Base-by-base conservation (phyloP, 352 stramenopile genomes). In the Phytophthora palmivora region DNA sequence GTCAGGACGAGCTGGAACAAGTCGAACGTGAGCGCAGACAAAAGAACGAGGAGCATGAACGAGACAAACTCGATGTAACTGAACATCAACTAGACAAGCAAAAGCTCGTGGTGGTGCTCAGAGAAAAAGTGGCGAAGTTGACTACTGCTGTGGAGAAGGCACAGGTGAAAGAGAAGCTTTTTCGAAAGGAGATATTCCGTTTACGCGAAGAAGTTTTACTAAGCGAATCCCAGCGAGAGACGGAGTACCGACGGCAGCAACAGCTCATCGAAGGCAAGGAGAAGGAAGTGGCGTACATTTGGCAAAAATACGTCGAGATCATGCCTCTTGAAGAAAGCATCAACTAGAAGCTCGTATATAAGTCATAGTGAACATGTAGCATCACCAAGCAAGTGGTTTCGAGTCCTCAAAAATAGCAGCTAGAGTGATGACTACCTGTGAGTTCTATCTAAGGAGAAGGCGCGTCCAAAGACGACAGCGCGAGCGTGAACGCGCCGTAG, bases 221-320 rank as follows among this genome's bases (percentile, higher is more conserved):
- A 15, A 89, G 82, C 58, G 78, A 91, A 58, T 78, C 72, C 3
- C 78, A 83, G 30, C 74, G 82, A 10, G 67, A 82, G 44, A 85
- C 76, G 0, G 78, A 89, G 21, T 66, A 75, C 15, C 67, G 77
- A 8, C 78, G 82, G 6, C 61, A 80, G 18, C 70, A 82, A 19
- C 73, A 91, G 43, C 56, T 84, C 6, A 34, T 83, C 10, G 64
- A 76, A 47, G 78, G 76, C 21, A 86, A 87, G 49, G 76, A 87
- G 28, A 87, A 84, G 41, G 78, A 91, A 19, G 72, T 89, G 39
- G 68, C 69, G n/a, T 87, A 87, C 54, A 76, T 91, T 56, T 91
- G 82, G 82, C 73, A 85, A 42, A 87, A 87, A 67, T 89, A 88
- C 46, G 68, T 84, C 16, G 70, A 87, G 2, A 41, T 70, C 5